Percentiles rank a stretch among this genome's conserved stretches.
phyloP scores from a whole-genome alignment of 495 filamentous ascomycete genomes.

The Daldinia caldariorum region DNA sequence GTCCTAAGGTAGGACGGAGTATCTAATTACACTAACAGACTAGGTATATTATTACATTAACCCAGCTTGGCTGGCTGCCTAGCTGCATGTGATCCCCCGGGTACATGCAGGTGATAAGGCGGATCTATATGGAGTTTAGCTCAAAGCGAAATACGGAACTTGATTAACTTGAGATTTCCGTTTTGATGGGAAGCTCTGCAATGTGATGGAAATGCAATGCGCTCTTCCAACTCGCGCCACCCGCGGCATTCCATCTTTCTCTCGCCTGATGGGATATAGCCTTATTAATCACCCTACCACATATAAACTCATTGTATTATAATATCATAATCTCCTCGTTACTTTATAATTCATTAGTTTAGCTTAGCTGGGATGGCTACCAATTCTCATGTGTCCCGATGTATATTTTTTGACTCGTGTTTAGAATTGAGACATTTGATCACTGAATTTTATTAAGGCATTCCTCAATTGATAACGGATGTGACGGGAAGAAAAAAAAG shows the following conservation, averaged over 20 bases:
- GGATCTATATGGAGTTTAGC: not conserved
- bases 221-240: slow-evolving; percentile 16
- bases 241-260: slow-evolving; percentile 7
- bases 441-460: not conserved
- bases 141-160: not conserved
- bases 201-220: not conserved
- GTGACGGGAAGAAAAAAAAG: slow-evolving; percentile 21
- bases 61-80: too few relatives aligned
- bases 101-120: not conserved
- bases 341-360: not conserved
- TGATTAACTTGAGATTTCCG: not conserved
- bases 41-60: not conserved
- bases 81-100: too few relatives aligned
- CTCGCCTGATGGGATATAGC: slow-evolving; percentile 4
- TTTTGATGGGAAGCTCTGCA: not conserved
- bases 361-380: slow-evolving; percentile 16
- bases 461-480: slow-evolving; percentile 30
- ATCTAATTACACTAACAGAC: not conserved
- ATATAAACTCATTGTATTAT: not conserved
- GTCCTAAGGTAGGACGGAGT: too few relatives aligned
- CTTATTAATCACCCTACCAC: not conserved
- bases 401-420: slow-evolving; percentile 19
- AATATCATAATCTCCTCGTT: not conserved
- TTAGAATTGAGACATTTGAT: slow-evolving; percentile 27
- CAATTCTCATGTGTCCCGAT: slow-evolving; percentile 15